A percentile compares a stretch with the other conserved stretches of the same genome.
Conservation (phyloP, 768 basidiomycete species). For the Tricholoma terreum region DNA sequence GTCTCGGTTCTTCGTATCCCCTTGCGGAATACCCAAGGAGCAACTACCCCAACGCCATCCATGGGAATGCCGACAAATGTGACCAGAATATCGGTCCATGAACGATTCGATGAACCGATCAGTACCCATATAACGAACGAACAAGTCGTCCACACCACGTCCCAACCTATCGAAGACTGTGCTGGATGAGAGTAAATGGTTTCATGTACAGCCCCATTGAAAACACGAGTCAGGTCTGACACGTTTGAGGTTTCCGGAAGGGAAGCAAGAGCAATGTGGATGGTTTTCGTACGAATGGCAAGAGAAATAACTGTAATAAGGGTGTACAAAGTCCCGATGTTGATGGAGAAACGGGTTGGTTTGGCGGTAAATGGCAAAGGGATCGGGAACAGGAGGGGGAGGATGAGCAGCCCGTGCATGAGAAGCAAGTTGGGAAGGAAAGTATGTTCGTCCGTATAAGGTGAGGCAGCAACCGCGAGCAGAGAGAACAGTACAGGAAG, state of each 20-base stretch:
- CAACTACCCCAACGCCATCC: constrained; percentile 4
- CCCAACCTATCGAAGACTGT: constrained; percentile 63
- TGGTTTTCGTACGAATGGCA: neutral
- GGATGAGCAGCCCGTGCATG: constrained; percentile 55
- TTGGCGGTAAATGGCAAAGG: constrained; percentile 19
- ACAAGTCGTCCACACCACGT: constrained; percentile 54
- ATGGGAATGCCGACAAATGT: constrained; percentile 2
- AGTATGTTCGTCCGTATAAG: constrained; percentile 33
- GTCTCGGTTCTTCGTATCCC: neutral
- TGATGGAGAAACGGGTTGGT: constrained; percentile 21
- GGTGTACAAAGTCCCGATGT: neutral
- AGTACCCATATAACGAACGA: constrained; percentile 39
- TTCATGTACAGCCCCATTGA: constrained; percentile 25
- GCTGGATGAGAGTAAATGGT: constrained; percentile 53
- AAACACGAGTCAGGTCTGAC: constrained; percentile 18
- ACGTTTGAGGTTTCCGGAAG: neutral
- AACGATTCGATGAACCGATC: neutral
- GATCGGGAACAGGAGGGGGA: constrained; percentile 43
- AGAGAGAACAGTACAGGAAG: constrained; percentile 44
- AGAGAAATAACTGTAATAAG: neutral
- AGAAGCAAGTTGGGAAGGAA: constrained; percentile 60
- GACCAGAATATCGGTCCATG: neutral
- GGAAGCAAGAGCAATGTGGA: constrained; percentile 1
- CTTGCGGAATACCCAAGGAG: constrained; percentile 8
- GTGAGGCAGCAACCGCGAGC: constrained; percentile 40